These are phyloP conservation scores for Mucor sp. DNA, from an alignment of 371 early-diverging fungal genomes.

Conservation along the genomic window DNA sequence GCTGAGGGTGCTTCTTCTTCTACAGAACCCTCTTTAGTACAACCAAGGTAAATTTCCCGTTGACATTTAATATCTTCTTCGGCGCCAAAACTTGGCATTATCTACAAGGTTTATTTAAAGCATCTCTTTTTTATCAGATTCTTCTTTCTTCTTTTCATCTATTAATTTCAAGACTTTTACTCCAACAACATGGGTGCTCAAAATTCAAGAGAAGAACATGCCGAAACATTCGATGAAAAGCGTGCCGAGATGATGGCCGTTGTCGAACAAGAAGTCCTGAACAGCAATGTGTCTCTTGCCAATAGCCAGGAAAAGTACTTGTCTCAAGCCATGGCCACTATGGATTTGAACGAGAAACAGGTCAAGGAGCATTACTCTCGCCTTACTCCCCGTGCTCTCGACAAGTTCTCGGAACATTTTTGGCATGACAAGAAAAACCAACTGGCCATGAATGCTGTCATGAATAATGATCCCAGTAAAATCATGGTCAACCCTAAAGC, in stretches of 20 bases:
- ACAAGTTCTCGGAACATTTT: slow-evolving; percentile 50
- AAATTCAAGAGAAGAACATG: slow-evolving; percentile 5
- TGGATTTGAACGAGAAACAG: slow-evolving; percentile 10
- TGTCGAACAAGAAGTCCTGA: slow-evolving; percentile 6
- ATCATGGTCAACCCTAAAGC: slow-evolving; percentile 60
- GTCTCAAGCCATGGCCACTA: slow-evolving; percentile 4
- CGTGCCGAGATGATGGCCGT: slow-evolving; percentile 17
- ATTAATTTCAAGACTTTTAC: not conserved
- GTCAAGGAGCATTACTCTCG: slow-evolving; percentile 25
- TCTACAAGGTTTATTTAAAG: not conserved
- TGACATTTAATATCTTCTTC: not conserved
- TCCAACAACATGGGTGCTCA: slow-evolving; percentile 15
- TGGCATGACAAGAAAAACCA: slow-evolving; percentile 66
- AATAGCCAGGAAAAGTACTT: slow-evolving; percentile 2
- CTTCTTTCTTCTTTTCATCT: not conserved
- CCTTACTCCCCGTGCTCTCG: slow-evolving; percentile 30
- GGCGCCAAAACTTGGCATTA: not conserved
- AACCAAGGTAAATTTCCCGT: not conserved
- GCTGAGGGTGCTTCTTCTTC: not conserved
- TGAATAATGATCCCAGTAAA: slow-evolving; percentile 57
- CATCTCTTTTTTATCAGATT: not conserved
- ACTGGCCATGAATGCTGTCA: slow-evolving; percentile 68
- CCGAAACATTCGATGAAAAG: slow-evolving; percentile 19
- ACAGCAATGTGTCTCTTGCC: not conserved
- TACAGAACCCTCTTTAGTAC: not conserved